These are phyloP conservation scores for Cystofilobasidium bisporidii DNA, from an alignment of 768 basidiomycete species.

Conservation along the genomic window DNA sequence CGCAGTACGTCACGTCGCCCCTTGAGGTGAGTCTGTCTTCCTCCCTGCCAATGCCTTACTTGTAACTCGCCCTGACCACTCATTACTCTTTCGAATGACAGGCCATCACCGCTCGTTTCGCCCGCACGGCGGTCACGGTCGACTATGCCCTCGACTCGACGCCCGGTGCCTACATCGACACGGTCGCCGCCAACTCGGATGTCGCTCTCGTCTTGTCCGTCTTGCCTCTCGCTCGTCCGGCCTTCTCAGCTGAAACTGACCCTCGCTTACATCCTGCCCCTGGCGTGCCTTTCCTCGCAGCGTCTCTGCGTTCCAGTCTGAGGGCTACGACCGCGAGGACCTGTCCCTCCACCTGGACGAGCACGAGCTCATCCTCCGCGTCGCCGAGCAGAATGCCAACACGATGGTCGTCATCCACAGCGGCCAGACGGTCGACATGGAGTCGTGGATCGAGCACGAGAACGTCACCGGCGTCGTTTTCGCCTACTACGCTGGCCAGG, in stretches of 20 bases:
- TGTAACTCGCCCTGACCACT: too few relatives aligned
- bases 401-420: slow-evolving; percentile 9
- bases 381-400: slow-evolving; percentile 10
- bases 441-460: slow-evolving; percentile 22
- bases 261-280: too few relatives aligned
- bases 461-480: slow-evolving; percentile 25
- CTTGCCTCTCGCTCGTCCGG: too few relatives aligned
- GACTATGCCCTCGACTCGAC: slow-evolving; percentile 33
- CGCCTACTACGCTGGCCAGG: slow-evolving; percentile 45
- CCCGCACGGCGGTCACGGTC: slow-evolving; percentile 32
- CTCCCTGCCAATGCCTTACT: too few relatives aligned
- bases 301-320: slow-evolving; percentile 36
- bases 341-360: slow-evolving; percentile 22
- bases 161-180: slow-evolving; percentile 31
- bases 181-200: slow-evolving; percentile 34
- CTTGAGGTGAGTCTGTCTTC: too few relatives aligned
- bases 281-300: too few relatives aligned
- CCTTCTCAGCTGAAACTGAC: too few relatives aligned
- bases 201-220: slow-evolving; percentile 39
- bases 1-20: slow-evolving; percentile 30
- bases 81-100: too few relatives aligned
- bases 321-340: slow-evolving; percentile 36
- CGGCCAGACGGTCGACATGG: slow-evolving; percentile 26
- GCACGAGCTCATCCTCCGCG: slow-evolving; percentile 15
- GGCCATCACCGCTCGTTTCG: slow-evolving; percentile 33